Evolutionary conservation across 495 filamentous ascomycete genomes (phyloP), one percentile per base, ranked within the genome.

Genomic region (Xylaria castorea): DNA sequence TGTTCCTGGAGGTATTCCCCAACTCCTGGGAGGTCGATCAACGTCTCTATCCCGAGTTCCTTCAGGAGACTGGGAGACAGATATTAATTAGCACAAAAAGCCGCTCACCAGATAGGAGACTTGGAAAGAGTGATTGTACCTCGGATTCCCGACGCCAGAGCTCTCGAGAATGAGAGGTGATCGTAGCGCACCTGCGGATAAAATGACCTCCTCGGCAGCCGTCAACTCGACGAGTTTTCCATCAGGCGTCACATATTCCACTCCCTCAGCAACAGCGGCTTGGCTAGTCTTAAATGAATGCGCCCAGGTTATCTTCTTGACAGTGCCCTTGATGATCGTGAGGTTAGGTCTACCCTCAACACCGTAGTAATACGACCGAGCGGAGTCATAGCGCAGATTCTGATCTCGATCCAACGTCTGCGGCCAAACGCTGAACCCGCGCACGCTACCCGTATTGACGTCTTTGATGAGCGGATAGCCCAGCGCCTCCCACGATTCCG

Each of bases 1-100:
- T 87, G 85, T 25, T 88, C 84, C 74, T 87, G 85, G 4, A 87
- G 71, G 73, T 88, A 84, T 70, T 85, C 85, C 12, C 87, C 85
- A 11, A 87, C 86, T 51, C 77, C 78, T 2, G 79, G 76, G 64
- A 83, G 83, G 22, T 84, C 74, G 40, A 86, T 78, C 42, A 76
- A 72, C 34, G 82, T 70, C 14, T 84, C 75, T 69, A 86, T 87
- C 25, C 82, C 79, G 30, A 76, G 71, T 14, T 74, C 74, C 3
- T 75, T 32, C 3, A 85, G 80, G 27, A 85, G 76, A n/a, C 70
- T 73, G 38, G 51, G 55, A 32, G 68, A 73, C 12, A 57, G 22
- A 0, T 32, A 22, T 69, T 32, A 69, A 22, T 69, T 32, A 69
- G 50, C 25, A 32, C 3, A 14, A 25, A 42, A 69, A 16, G 3